These are phyloP conservation scores for Gliomastix tumulicola DNA, from an alignment of 2,329 filamentous ascomycete genomes.

Conservation along the genomic window DNA sequence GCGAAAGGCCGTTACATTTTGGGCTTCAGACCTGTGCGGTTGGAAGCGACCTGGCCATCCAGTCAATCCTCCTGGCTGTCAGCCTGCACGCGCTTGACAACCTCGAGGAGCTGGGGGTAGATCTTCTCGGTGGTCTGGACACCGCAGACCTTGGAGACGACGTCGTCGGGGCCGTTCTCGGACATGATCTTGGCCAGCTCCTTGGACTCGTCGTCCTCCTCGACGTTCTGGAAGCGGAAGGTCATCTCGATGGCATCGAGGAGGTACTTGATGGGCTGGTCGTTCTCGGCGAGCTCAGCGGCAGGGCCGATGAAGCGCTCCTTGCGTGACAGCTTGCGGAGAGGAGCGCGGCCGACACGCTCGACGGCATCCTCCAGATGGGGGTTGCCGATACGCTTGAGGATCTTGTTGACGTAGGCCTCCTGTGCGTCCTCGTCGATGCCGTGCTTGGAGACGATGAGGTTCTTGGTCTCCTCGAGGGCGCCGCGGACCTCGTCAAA, in stretches of 20 bases:
- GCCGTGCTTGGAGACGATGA: conserved; percentile 82
- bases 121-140: conserved; percentile 73
- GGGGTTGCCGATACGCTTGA: conserved; percentile 88
- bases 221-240: conserved; percentile 90
- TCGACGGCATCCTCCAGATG: conserved; percentile 88
- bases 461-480: conserved; percentile 75
- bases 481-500: conserved; percentile 71
- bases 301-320: conserved; percentile 95
- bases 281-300: conserved; percentile 77
- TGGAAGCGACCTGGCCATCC: too few species aligned
- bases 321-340: conserved; percentile 90
- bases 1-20: too few species aligned
- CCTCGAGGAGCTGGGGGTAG: conserved; percentile 64
- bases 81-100: conserved; percentile 81
- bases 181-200: conserved; percentile 84
- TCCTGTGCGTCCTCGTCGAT: conserved; percentile 71
- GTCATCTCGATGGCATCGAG: conserved; percentile 84
- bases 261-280: conserved; percentile 64
- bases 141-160: conserved; percentile 75
- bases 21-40: too few species aligned
- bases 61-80: conserved; percentile 41
- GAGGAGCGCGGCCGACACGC: conserved; percentile 88
- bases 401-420: conserved; percentile 86
- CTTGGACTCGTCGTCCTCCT: conserved; percentile 82
- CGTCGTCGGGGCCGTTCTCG: conserved; percentile 62